A percentile compares a stretch with the other conserved stretches of the same genome.
Conservation (phyloP, 225 moss, liverwort and hornwort genomes). For the Physcomitrium patens region DNA sequence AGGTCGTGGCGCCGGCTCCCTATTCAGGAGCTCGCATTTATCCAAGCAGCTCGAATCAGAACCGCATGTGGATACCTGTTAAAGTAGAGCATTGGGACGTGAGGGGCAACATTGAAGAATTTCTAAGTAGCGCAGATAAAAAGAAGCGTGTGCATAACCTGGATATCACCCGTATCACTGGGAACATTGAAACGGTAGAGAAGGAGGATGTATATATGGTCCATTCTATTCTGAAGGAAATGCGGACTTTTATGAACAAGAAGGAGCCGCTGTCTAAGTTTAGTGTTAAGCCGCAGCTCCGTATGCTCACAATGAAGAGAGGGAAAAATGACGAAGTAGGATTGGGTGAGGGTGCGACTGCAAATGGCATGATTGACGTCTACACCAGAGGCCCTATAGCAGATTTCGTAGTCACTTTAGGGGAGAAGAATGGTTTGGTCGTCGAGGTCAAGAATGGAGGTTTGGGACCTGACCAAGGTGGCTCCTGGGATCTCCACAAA, state of each 20-base stretch:
- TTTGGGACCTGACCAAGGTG: slow-evolving; percentile 2
- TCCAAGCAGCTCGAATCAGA: no score
- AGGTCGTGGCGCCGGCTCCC: not conserved
- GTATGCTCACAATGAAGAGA: no score
- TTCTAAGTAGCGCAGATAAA: not conserved
- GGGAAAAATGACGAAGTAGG: no score
- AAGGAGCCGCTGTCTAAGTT: no score
- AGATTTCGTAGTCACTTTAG: not conserved
- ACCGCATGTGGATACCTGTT: not conserved
- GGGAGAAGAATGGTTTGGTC: slow-evolving; percentile 3
- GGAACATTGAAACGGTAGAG: no score
- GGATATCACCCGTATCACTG: not conserved
- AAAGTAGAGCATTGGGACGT: slow-evolving; percentile 24
- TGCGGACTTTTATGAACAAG: no score
- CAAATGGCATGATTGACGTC: no score
- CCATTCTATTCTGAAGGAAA: no score
- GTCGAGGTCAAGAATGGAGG: slow-evolving; percentile 22
- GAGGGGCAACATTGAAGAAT: not conserved
- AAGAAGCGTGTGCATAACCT: slow-evolving; percentile 1
- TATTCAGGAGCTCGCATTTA: no score
- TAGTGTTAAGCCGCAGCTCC: no score
- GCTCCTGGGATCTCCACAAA: slow-evolving; percentile 8
- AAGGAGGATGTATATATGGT: no score
- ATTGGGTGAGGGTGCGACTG: no score
- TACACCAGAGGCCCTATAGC: not conserved